Percentiles rank a stretch among this genome's conserved stretches.
phyloP scores from a whole-genome alignment of 192 early-diverging fungal genomes.

The Backusella sp. region DNA sequence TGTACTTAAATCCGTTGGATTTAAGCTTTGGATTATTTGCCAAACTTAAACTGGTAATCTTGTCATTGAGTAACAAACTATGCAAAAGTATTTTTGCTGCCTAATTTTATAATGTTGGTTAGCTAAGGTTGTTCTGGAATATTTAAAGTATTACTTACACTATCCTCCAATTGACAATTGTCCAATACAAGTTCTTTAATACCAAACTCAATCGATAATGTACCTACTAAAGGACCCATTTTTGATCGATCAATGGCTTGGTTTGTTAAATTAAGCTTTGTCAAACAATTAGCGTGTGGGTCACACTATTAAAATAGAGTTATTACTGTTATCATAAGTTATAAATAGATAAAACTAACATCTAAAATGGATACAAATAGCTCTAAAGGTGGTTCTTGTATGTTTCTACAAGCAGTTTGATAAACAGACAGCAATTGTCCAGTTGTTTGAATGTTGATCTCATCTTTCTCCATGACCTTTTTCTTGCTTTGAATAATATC shows the following conservation, averaged over 20 bases:
- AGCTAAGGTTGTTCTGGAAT: neutral
- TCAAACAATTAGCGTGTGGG: constrained; percentile 15
- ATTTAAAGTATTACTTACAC: constrained; percentile 34
- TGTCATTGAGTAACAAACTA: constrained; percentile 68
- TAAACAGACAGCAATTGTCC: constrained; percentile 23
- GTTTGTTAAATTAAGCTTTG: constrained; percentile 21
- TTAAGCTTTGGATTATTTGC: constrained; percentile 68
- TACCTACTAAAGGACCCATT: constrained; percentile 71
- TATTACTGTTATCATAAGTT: neutral
- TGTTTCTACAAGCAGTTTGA: constrained; percentile 30
- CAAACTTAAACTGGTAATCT: constrained; percentile 63
- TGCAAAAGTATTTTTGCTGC: constrained; percentile 66
- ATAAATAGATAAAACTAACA: constrained; percentile 8
- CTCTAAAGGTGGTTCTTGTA: constrained; percentile 21
- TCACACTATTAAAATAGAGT: constrained; percentile 10
- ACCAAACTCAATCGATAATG: constrained; percentile 75
- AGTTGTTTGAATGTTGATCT: constrained; percentile 4
- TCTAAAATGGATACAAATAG: constrained; percentile 13
- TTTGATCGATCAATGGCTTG: constrained; percentile 52
- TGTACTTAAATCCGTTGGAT: constrained; percentile 68
- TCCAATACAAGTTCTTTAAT: constrained; percentile 63
- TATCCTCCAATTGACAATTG: constrained; percentile 72
- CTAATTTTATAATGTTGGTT: constrained; percentile 29
- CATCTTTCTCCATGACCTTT: neutral
- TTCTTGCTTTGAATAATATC: neutral